A percentile compares a stretch with the other conserved stretches of the same genome.
phyloP scores from a whole-genome alignment of 1,284 basidiomycete genomes.

The Rhodotorula mucilaginosa region DNA sequence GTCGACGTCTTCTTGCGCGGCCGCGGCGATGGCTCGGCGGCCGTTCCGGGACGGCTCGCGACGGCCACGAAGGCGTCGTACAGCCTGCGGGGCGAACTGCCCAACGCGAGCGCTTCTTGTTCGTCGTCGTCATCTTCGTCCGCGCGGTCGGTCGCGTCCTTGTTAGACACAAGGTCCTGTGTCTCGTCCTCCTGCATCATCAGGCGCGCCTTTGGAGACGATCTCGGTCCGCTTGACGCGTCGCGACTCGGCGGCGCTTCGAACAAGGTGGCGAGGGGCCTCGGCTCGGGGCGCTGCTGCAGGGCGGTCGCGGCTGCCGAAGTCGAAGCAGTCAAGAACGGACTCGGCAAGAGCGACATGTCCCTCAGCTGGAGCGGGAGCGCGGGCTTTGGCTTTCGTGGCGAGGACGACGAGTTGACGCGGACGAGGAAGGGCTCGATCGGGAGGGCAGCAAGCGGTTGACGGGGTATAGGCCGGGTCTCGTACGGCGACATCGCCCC shows the following conservation, averaged over 20 bases:
- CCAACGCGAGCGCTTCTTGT: not conserved
- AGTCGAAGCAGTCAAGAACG: constrained; percentile 3
- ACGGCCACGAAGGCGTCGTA: constrained; percentile 17
- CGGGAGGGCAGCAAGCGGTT: constrained; percentile 14
- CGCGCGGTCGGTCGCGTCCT: not conserved
- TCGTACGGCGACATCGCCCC: not conserved
- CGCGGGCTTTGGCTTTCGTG: not conserved
- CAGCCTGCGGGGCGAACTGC: constrained; percentile 17
- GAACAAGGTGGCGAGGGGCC: constrained; percentile 16
- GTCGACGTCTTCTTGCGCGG: not conserved
- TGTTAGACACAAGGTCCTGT: not conserved
- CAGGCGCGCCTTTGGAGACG: not conserved
- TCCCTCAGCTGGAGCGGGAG: not conserved
- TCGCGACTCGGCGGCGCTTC: constrained; percentile 9
- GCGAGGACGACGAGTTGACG: not conserved
- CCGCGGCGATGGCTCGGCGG: not conserved
- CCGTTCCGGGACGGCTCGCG: not conserved
- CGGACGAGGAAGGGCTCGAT: constrained; percentile 11
- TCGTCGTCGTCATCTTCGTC: constrained; percentile 9
- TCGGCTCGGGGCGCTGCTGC: not conserved
- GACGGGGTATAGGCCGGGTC: not conserved
- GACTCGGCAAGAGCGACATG: constrained; percentile 25
- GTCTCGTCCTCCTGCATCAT: constrained; percentile 19
- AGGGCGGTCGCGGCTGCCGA: not conserved
- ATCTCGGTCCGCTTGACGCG: not conserved